Base-by-base conservation (phyloP, 768 basidiomycete species). In the Pleurotus tuoliensis region DNA sequence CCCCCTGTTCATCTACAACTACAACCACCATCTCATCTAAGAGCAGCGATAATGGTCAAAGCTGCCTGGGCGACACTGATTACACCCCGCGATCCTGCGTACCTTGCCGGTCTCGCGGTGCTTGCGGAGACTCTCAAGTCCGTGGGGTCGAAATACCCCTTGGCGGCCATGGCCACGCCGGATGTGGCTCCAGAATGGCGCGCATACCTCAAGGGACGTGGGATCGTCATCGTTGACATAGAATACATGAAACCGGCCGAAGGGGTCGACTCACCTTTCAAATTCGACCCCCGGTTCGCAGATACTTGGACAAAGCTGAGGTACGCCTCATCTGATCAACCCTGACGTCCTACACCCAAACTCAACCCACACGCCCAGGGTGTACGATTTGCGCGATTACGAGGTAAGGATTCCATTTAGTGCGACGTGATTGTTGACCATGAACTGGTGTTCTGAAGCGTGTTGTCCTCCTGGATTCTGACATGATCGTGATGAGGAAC, bases 401-500 rank as follows among this genome's bases (percentile, higher is more conserved):
- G 83, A 88, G 47, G 90, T 86, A 69, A 58, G 73, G 58, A 46
- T n/a, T 16, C 37, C 50, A 50, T n/a, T 15, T 24, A 34, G 30
- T 34, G 30, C 30, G 30, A 34, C 30, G 30, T 34, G 30, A 34
- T 34, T 34, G 30, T 34, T 11, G 30, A 34, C 54, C 60, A 50
- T 62, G 30, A 47, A 39, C 57, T 41, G 44, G 45, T 13, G 4
- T n/a, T 34, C 30, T 9, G 52, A 54, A 92, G 90, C 82, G 88
- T 22, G 67, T 95, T 55, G 87, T 94, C 55, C 78, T 95, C 38
- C 71, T 95, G 49, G 94, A 96, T 67, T 83, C 87, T 16, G 94
- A 96, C 72, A 96, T 96, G 94, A 77, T 93, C 54, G 75, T 94
- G 18, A 75, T 77, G 71, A 78, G 72, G 48, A 94, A 92, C 65